Percentiles rank a stretch among this genome's conserved stretches.
These are phyloP conservation scores for Schizosaccharomyces octosporus DNA, from an alignment of 805 yeast species.

Conservation along the genomic window DNA sequence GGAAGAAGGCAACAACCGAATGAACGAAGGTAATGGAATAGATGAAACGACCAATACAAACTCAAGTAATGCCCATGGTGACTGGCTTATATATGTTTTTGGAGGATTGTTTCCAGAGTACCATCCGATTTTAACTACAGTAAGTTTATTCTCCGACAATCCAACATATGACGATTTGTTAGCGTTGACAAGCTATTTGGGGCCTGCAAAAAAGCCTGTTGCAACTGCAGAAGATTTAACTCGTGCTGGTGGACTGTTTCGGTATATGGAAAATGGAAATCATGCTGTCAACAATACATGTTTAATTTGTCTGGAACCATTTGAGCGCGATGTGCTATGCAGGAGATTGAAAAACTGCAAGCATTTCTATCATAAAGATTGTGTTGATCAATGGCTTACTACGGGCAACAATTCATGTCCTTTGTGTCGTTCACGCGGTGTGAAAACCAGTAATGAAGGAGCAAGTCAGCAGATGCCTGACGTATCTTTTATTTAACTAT, in stretches of 20 bases:
- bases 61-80: not conserved
- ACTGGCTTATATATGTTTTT: slow-evolving; percentile 35
- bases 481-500: not conserved
- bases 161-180: slow-evolving; percentile 27
- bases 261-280: not conserved
- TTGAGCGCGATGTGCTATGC: slow-evolving; percentile 22
- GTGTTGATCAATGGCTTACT: slow-evolving; percentile 31
- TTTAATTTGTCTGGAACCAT: slow-evolving; percentile 29
- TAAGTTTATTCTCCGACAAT: slow-evolving; percentile 22
- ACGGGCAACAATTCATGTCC: slow-evolving; percentile 34
- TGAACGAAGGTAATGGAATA: no score
- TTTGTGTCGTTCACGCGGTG: slow-evolving; percentile 19
- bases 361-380: slow-evolving; percentile 29
- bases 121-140: slow-evolving; percentile 26
- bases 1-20: no score
- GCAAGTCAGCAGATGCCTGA: not conserved
- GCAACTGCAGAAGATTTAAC: slow-evolving; percentile 20
- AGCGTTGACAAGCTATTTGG: slow-evolving; percentile 24
- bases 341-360: slow-evolving; percentile 23
- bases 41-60: no score
- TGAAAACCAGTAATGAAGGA: not conserved
- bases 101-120: slow-evolving; percentile 28
- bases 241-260: slow-evolving; percentile 17
- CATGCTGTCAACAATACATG: slow-evolving; percentile 15
- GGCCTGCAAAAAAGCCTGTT: slow-evolving; percentile 21